Conservation (phyloP, 257 asterid genomes). For the Solanum corneliomulleri region DNA sequence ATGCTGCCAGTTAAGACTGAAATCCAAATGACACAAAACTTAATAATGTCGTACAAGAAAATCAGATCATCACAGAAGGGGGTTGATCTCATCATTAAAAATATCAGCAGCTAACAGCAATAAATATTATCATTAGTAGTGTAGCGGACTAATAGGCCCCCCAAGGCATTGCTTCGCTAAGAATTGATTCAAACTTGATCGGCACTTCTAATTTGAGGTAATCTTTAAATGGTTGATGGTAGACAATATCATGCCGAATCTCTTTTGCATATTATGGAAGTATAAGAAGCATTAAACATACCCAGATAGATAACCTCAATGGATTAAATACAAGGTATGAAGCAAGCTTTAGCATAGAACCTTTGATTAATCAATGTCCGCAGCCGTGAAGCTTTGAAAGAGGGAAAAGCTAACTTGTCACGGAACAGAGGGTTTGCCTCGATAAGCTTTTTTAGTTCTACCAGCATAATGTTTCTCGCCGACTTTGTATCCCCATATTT, state of each 20-base stretch:
- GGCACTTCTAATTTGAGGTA: not conserved
- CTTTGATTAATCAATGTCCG: slow-evolving; percentile 93
- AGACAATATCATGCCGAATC: not conserved
- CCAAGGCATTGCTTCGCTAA: not conserved
- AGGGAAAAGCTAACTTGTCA: slow-evolving; percentile 70
- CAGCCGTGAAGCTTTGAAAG: slow-evolving; percentile 77
- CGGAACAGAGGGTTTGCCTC: slow-evolving; percentile 94
- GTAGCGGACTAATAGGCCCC: not conserved
- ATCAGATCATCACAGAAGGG: not conserved
- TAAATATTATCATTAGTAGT: not conserved
- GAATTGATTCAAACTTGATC: not conserved
- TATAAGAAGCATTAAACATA: not conserved
- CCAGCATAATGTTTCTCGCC: slow-evolving; percentile 80
- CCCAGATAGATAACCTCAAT: not conserved
- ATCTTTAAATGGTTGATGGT: not conserved
- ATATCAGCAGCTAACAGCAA: not conserved
- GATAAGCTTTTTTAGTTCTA: slow-evolving; percentile 79
- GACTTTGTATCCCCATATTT: slow-evolving; percentile 93
- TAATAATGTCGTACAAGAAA: slow-evolving; percentile 1
- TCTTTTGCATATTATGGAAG: not conserved
- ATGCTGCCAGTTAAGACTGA: slow-evolving; percentile 96
- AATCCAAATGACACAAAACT: slow-evolving; percentile 15
- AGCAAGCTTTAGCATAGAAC: slow-evolving; percentile 16
- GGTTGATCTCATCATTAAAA: not conserved
- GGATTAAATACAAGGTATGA: not conserved